A percentile compares a stretch with the other conserved stretches of the same genome.
Conservation (phyloP, 345 rosid genomes). For the Pseudoturritis turrita region DNA sequence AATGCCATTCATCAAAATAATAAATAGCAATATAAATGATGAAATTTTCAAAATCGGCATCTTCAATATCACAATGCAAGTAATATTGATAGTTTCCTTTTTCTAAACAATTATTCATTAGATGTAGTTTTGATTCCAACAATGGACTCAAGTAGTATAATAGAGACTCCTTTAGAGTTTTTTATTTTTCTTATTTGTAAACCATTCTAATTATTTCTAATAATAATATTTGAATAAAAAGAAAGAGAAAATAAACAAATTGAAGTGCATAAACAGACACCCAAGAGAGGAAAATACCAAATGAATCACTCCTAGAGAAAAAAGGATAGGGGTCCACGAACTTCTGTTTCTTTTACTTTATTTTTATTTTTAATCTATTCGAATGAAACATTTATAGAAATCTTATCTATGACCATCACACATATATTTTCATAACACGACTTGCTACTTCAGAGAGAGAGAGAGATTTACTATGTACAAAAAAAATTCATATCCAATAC, state of each 20-base stretch:
- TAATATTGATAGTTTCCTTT: neutral
- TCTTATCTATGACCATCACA: slow-evolving; percentile 22
- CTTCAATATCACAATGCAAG: too few species aligned
- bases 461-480: too few species aligned
- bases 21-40: neutral
- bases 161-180: too few species aligned
- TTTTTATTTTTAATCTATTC: neutral
- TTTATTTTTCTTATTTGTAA: neutral
- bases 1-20: too few species aligned
- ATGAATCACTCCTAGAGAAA: slow-evolving; percentile 21
- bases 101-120: neutral
- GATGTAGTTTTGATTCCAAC: neutral
- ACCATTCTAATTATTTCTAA: neutral
- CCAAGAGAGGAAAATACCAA: slow-evolving; percentile 32
- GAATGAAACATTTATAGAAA: slow-evolving; percentile 2
- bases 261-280: slow-evolving; percentile 4
- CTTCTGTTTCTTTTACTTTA: slow-evolving; percentile 22
- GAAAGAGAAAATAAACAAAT: slow-evolving; percentile 18
- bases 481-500: too few species aligned
- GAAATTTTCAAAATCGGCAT: neutral
- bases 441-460: too few species aligned
- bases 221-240: neutral
- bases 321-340: slow-evolving; percentile 32
- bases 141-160: neutral
- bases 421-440: slow-evolving; percentile 7